phyloP scores from a whole-genome alignment of 2,329 filamentous ascomycete species.

The Penicillium sp. region DNA sequence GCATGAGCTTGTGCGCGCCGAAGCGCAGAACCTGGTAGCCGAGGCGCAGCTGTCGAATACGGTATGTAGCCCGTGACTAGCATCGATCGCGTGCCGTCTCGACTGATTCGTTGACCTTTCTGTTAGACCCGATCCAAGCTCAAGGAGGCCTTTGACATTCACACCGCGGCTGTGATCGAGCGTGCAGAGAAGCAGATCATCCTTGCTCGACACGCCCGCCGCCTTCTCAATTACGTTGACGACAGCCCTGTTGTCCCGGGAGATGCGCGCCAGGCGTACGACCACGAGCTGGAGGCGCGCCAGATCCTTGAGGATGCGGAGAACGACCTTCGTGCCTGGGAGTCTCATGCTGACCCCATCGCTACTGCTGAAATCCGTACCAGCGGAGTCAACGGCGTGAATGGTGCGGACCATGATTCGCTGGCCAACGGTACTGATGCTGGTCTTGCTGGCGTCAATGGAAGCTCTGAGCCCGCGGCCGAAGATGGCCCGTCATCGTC shows the following conservation, averaged over 20 bases:
- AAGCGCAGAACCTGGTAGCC: slow-evolving; percentile 92
- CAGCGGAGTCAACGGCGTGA: slow-evolving; percentile 29
- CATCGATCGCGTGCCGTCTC: slow-evolving; percentile 5
- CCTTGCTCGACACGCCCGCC: slow-evolving; percentile 82
- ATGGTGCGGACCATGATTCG: slow-evolving; percentile 1
- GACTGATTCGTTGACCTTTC: background rate
- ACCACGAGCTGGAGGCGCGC: slow-evolving; percentile 64
- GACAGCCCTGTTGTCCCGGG: slow-evolving; percentile 87
- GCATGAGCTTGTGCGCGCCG: slow-evolving; percentile 92
- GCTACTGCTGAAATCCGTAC: slow-evolving; percentile 39
- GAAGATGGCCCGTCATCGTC: slow-evolving; percentile 11
- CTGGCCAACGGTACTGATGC: slow-evolving; percentile 5
- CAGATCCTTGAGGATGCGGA: slow-evolving; percentile 92
- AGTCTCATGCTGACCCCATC: slow-evolving; percentile 55
- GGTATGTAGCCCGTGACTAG: slow-evolving; percentile 52
- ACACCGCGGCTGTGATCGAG: slow-evolving; percentile 89
- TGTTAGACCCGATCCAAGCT: slow-evolving; percentile 85
- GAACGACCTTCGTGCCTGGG: slow-evolving; percentile 78
- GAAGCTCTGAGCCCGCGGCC: slow-evolving; percentile 7
- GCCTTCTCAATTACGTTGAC: slow-evolving; percentile 80
- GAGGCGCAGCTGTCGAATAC: slow-evolving; percentile 96
- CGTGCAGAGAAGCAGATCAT: slow-evolving; percentile 96
- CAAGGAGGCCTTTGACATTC: slow-evolving; percentile 87
- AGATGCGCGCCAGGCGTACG: slow-evolving; percentile 68
- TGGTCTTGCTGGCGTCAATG: slow-evolving; percentile 2